Conservation (phyloP, 164 flowering plant genomes). For the Hamamelis virginiana region DNA sequence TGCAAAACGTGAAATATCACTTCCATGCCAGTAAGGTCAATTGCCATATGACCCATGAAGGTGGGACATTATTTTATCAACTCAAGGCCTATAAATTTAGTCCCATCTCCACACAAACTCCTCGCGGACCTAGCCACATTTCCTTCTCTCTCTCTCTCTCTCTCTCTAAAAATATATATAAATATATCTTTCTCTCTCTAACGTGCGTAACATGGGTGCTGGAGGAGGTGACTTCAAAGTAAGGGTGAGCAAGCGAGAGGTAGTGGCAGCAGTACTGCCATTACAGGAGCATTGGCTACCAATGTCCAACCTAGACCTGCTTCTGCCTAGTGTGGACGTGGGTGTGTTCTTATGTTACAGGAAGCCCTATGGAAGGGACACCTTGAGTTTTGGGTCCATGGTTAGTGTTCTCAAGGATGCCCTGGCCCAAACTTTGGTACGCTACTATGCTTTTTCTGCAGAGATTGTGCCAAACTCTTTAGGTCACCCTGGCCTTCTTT, state of each 20-base stretch:
- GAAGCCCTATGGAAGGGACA: no score
- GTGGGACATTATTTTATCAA: no score
- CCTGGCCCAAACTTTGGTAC: slow-evolving; percentile 36
- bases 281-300: slow-evolving; percentile 43
- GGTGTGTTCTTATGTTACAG: slow-evolving; percentile 36
- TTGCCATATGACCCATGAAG: no score
- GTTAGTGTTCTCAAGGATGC: slow-evolving; percentile 31
- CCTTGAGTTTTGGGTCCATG: slow-evolving; percentile 6
- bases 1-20: no score
- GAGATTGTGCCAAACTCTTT: slow-evolving; percentile 33
- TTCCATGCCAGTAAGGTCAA: no score
- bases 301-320: slow-evolving; percentile 39
- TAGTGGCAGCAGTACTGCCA: slow-evolving; percentile 28
- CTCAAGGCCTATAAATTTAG: no score
- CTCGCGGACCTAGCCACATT: no score
- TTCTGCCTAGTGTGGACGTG: slow-evolving; percentile 35
- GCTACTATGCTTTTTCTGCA: slow-evolving; percentile 46
- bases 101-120: no score
- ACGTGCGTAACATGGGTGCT: no score
- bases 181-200: no score
- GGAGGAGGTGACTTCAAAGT: slow-evolving; percentile 23
- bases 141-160: no score
- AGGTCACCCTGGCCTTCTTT: slow-evolving; percentile 46
- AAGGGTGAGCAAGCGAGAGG: slow-evolving; percentile 20
- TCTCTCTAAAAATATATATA: no score